Base-by-base conservation (phyloP, 1,284 basidiomycete species). In the Cryptococcus sp. region DNA sequence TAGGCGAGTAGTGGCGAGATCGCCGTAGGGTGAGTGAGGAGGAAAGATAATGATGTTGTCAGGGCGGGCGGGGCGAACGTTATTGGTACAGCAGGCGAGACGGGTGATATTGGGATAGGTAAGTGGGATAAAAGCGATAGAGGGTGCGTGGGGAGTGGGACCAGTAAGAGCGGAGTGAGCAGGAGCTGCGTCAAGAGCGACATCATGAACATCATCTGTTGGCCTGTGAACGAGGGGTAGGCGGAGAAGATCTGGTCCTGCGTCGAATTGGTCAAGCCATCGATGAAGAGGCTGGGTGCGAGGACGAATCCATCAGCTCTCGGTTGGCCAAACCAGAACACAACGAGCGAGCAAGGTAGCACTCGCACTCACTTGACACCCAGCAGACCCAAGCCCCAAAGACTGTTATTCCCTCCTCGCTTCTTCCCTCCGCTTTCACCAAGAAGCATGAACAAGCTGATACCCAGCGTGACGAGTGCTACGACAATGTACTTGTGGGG, bases 181-280 rank as follows among this genome's bases (percentile, higher is more conserved):
- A 84, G 79, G 41, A 85, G 49, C 43, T 75, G 69, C 1, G 91
- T 90, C 74, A 88, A 88, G 78, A 93, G 88, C 4, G 77, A 71
- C 79, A 80, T 97, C 85, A 88, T 95, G 75, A 99, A 88, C 96
- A 99, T 99, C 93, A 99, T 97, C 76, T 99, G 95, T 75, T 96
- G 93, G 4, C 96, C 96, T 25, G 76, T 72, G 55, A 70, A 76
- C 13, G 51, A 35, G 3, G 65, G 69, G 57, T 78, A 76, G 5
- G 71, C 67, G 15, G 71, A 82, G 77, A 99, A 99, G 62, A 99
- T 90, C 79, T 98, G 90, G 77, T 99, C 96, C 78, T 99, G 96
- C 2, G 94, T 97, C n/a, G 91, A 91, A 81, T 99, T 98, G 56
- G 89, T 90, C 42, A 91, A 86, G 22, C 96, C 96, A 76, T 99